Evolutionary conservation across 2,329 filamentous ascomycete genomes (phyloP).

Genomic region (Tolypocladium guangdongense): DNA sequence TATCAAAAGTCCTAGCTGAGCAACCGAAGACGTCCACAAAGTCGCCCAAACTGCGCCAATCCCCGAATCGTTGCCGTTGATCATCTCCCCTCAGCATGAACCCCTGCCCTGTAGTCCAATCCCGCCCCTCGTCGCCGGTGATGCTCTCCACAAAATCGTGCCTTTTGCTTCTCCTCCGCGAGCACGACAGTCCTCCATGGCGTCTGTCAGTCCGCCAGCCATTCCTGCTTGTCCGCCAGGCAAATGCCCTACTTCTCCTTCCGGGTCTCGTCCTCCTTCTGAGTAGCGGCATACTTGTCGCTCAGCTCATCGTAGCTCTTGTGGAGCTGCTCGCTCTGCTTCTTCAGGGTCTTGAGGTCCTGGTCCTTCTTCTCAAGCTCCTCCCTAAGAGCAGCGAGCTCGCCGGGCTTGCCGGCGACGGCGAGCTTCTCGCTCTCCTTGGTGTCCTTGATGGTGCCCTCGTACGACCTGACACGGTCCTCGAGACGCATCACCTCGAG

Average conservation of each 20-base stretch:
- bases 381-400: slow-evolving; percentile 59
- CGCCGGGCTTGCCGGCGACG: slow-evolving; percentile 60
- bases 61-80: background rate
- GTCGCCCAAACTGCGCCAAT: background rate
- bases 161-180: background rate
- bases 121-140: background rate
- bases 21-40: background rate
- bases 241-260: slow-evolving; percentile 32
- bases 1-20: background rate
- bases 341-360: slow-evolving; percentile 81
- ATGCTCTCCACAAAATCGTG: background rate
- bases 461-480: slow-evolving; percentile 77
- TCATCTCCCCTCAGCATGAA: background rate
- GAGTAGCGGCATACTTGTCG: slow-evolving; percentile 62
- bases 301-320: slow-evolving; percentile 78
- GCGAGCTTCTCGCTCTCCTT: slow-evolving; percentile 65
- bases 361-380: slow-evolving; percentile 69
- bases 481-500: slow-evolving; percentile 84
- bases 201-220: background rate
- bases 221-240: background rate
- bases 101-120: background rate
- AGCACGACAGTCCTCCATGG: background rate
- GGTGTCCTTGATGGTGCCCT: slow-evolving; percentile 41
- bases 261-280: slow-evolving; percentile 39
- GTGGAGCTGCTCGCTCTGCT: slow-evolving; percentile 75